phyloP scores from a whole-genome alignment of 495 filamentous ascomycete species.

The Melanomma pulvis-pyrius region DNA sequence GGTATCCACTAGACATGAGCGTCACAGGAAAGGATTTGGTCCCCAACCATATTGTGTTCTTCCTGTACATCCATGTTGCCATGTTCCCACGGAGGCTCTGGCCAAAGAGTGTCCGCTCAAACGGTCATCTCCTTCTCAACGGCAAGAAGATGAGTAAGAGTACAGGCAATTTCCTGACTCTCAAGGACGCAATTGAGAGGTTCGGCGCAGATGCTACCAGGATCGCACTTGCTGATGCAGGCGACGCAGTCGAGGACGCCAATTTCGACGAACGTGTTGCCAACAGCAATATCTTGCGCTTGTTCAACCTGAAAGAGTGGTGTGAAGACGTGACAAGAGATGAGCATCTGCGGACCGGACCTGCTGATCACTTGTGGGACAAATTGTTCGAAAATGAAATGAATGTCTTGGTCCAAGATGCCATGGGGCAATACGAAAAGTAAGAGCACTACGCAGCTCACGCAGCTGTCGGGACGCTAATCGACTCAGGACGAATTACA shows the following conservation, averaged over 20 bases:
- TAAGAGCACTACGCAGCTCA: conserved; percentile 71
- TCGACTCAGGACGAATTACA: conserved; percentile 89
- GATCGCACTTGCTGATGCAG: conserved; percentile 91
- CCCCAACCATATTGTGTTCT: conserved; percentile 82
- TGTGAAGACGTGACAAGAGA: conserved; percentile 75
- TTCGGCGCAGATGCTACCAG: conserved; percentile 92
- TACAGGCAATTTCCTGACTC: conserved; percentile 93
- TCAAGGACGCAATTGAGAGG: conserved; percentile 82
- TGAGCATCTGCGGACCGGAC: conserved; percentile 63
- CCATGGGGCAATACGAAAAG: no score
- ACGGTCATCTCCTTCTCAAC: conserved; percentile 92
- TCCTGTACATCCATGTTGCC: conserved; percentile 91
- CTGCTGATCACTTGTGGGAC: conserved; percentile 68
- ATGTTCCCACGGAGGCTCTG: conserved; percentile 85
- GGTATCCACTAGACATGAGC: conserved; percentile 88
- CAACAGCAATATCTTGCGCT: conserved; percentile 82
- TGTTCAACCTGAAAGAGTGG: conserved; percentile 89
- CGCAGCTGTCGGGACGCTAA: no score
- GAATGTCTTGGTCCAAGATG: conserved; percentile 74
- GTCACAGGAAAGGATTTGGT: conserved; percentile 59
- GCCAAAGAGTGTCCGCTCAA: conserved; percentile 79
- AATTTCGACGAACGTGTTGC: conserved; percentile 97
- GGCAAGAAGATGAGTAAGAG: conserved; percentile 97
- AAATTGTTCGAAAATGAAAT: conserved; percentile 91
- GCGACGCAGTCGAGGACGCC: conserved; percentile 91